A percentile compares a stretch with the other conserved stretches of the same genome.
Conservation (phyloP, 306 rosid genomes). For the Ochetophila trinervis region DNA sequence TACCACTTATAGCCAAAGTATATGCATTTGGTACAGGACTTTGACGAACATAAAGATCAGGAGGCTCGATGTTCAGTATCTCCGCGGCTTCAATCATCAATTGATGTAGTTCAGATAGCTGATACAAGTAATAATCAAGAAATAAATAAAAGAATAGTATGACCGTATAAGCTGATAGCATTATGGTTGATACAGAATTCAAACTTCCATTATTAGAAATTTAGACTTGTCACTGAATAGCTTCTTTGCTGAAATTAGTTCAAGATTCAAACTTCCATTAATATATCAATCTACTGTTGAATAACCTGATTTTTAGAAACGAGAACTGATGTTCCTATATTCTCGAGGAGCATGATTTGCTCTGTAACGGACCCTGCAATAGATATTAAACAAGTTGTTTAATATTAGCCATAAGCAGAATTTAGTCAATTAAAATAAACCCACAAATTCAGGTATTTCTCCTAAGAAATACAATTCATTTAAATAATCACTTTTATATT, state of each 20-base stretch:
- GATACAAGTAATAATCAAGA: conserved; percentile 25
- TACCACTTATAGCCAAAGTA: conserved; percentile 89
- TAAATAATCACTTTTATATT: too few species aligned
- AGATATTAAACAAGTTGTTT: neutral
- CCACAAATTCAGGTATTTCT: neutral
- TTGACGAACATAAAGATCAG: conserved; percentile 92
- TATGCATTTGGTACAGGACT: conserved; percentile 98
- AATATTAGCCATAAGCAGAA: neutral
- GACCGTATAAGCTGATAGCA: neutral
- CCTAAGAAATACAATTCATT: too few species aligned
- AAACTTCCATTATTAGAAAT: neutral
- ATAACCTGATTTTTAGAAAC: conserved; percentile 88
- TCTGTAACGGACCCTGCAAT: conserved; percentile 79
- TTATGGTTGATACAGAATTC: neutral
- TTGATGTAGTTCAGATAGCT: conserved; percentile 77
- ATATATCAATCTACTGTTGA: neutral
- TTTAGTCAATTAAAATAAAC: neutral
- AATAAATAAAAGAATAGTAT: neutral
- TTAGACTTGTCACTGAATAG: neutral
- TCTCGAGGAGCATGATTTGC: conserved; percentile 96
- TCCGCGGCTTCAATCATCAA: conserved; percentile 83
- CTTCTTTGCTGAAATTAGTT: neutral
- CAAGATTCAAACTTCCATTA: too few species aligned
- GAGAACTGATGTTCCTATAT: conserved; percentile 93
- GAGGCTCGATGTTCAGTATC: conserved; percentile 70